Conservation (phyloP, 1,284 basidiomycete species). For the Papiliotrema laurentii region DNA sequence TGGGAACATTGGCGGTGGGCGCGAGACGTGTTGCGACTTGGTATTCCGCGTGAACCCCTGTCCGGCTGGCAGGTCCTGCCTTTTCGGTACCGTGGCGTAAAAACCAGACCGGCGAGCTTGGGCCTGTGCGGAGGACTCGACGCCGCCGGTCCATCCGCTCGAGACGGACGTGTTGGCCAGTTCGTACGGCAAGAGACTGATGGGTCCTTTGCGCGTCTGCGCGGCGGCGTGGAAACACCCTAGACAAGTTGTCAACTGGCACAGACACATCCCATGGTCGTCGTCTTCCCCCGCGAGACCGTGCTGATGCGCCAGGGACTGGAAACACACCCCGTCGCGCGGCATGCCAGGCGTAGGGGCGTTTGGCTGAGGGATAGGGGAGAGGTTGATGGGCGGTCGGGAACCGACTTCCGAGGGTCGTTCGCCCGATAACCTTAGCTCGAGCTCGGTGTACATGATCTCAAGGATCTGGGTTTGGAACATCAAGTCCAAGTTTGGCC, state of each 20-base stretch:
- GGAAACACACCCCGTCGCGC: conserved; percentile 36
- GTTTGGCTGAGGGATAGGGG: conserved; percentile 9
- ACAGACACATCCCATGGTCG: conserved; percentile 40
- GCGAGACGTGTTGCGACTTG: conserved; percentile 9
- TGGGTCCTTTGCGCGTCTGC: conserved; percentile 27
- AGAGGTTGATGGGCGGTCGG: conserved; percentile 5
- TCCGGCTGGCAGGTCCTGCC: conserved; percentile 21
- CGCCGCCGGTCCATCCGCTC: conserved; percentile 29
- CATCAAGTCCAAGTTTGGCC: conserved; percentile 38
- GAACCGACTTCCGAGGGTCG: conserved; percentile 21
- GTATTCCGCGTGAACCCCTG: conserved; percentile 37
- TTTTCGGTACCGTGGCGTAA: not conserved
- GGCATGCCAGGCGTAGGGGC: conserved; percentile 11
- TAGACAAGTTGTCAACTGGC: conserved; percentile 38
- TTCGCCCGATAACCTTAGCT: conserved; percentile 33
- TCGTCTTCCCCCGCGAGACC: conserved; percentile 30
- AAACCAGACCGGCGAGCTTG: conserved; percentile 15
- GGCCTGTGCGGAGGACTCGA: conserved; percentile 34
- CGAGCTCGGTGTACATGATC: conserved; percentile 40
- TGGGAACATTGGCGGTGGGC: conserved; percentile 30
- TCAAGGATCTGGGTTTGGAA: conserved; percentile 46
- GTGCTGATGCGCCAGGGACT: conserved; percentile 24
- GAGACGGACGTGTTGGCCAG: conserved; percentile 16
- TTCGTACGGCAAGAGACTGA: conserved; percentile 33
- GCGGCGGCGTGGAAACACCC: conserved; percentile 31